phyloP scores from a whole-genome alignment of 164 flowering plant genomes.

The Chimonanthus salicifolius region DNA sequence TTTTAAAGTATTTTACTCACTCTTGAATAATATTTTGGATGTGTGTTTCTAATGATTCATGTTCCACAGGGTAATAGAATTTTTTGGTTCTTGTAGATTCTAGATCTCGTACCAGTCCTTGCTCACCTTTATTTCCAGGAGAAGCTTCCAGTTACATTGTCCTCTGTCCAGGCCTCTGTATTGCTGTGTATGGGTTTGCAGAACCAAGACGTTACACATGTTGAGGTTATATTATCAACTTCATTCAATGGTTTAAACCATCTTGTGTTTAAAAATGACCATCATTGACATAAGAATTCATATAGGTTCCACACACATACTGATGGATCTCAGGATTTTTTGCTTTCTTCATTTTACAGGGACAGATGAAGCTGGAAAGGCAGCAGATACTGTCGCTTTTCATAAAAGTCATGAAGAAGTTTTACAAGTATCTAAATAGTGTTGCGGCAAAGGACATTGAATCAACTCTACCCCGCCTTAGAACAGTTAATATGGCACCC shows the following conservation, averaged over 20 bases:
- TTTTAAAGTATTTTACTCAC: neutral
- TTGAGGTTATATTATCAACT: constrained; percentile 47
- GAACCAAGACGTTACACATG: constrained; percentile 39
- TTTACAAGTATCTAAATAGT: constrained; percentile 46
- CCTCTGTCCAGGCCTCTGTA: constrained; percentile 66
- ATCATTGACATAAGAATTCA: neutral
- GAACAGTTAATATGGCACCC: constrained; percentile 46
- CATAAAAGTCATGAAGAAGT: constrained; percentile 69
- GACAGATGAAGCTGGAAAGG: constrained; percentile 66
- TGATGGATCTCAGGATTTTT: constrained; percentile 4
- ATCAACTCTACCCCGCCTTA: constrained; percentile 50
- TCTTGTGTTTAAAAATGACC: neutral
- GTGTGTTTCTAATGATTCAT: neutral
- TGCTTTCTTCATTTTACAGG: constrained; percentile 33
- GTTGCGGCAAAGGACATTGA: constrained; percentile 58
- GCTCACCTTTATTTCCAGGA: constrained; percentile 60
- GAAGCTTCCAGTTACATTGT: constrained; percentile 67
- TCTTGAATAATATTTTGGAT: too few relatives aligned
- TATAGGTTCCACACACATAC: neutral
- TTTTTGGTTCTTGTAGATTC: constrained; percentile 42
- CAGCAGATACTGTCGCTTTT: constrained; percentile 57
- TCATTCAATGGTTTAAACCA: constrained; percentile 1
- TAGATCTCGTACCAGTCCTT: constrained; percentile 46
- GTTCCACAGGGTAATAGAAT: neutral
- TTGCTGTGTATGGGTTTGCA: constrained; percentile 84